phyloP scores from a whole-genome alignment of 2,329 filamentous ascomycete species.

The Ophiocordyceps polyrhachis-furcata region DNA sequence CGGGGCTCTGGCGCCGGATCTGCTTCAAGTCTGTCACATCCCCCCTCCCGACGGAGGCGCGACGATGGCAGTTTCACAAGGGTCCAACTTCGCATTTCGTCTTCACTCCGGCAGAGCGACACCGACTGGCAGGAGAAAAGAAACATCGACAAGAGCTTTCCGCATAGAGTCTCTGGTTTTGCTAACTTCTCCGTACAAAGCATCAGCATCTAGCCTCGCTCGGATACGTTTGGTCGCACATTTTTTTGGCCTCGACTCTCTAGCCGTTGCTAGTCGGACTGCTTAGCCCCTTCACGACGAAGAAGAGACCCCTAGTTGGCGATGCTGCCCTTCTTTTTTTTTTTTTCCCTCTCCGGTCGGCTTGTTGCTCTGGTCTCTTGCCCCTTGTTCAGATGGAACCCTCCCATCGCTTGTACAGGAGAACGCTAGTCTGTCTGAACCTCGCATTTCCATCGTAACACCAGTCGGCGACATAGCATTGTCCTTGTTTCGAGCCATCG shows the following conservation, averaged over 20 bases:
- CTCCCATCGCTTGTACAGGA: not conserved
- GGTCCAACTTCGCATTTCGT: not conserved
- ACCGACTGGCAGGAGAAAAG: not conserved
- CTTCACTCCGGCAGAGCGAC: not conserved
- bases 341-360: too few species aligned
- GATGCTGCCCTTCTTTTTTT: not conserved
- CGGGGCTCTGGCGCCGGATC: conserved; percentile 2
- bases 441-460: not conserved
- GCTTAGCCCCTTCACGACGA: too few species aligned
- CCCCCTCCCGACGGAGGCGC: conserved; percentile 14
- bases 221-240: not conserved
- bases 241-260: too few species aligned
- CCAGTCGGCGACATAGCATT: not conserved
- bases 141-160: not conserved
- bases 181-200: not conserved
- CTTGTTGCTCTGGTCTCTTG: not conserved
- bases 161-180: not conserved
- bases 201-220: not conserved
- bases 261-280: too few species aligned
- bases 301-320: not conserved
- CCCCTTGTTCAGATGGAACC: not conserved
- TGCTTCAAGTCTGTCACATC: conserved; percentile 10
- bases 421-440: not conserved
- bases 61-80: conserved; percentile 14
- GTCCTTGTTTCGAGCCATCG: not conserved